Conservation (phyloP, 1,284 basidiomycete genomes). For the Clitocybe nebularis region DNA sequence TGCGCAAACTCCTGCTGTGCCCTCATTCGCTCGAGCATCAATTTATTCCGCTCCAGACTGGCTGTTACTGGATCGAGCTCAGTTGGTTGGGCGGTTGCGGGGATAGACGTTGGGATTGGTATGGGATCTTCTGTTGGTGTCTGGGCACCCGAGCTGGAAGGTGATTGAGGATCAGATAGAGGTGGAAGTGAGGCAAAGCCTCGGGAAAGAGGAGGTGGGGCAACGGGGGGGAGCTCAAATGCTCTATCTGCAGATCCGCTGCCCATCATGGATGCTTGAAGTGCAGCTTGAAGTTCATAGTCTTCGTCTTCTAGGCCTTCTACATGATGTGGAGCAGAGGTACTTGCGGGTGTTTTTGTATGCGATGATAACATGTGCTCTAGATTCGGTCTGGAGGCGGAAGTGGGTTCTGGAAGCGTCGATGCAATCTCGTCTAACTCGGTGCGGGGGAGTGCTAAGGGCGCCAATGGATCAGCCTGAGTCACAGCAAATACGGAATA, state of each 20-base stretch:
- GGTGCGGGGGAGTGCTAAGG: slow-evolving; percentile 53
- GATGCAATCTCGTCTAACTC: slow-evolving; percentile 65
- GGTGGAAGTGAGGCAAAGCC: slow-evolving; percentile 11
- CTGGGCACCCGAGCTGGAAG: slow-evolving; percentile 10
- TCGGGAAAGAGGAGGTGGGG: slow-evolving; percentile 24
- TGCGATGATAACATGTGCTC: slow-evolving; percentile 11
- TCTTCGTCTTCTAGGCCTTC: slow-evolving; percentile 77
- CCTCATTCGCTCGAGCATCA: slow-evolving; percentile 61
- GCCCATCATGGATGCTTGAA: slow-evolving; percentile 69
- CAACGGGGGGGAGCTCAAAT: slow-evolving; percentile 21
- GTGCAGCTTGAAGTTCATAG: slow-evolving; percentile 78
- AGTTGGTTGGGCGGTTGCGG: slow-evolving; percentile 10
- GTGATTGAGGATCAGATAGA: slow-evolving; percentile 13
- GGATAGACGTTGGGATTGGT: not conserved
- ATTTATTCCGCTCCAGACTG: slow-evolving; percentile 61
- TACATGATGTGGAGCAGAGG: slow-evolving; percentile 16
- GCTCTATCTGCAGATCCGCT: slow-evolving; percentile 5
- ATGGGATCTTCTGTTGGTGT: not conserved
- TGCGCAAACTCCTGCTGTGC: slow-evolving; percentile 68
- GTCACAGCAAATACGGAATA: slow-evolving; percentile 87
- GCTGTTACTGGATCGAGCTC: slow-evolving; percentile 59
- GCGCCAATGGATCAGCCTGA: slow-evolving; percentile 43
- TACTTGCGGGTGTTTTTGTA: slow-evolving; percentile 1
- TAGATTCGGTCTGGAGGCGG: slow-evolving; percentile 22
- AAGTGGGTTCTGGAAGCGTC: slow-evolving; percentile 49